Percentiles rank a stretch among this genome's conserved stretches.
Evolutionary conservation across 1,284 basidiomycete species (phyloP).

Genomic region (Cryptococcus sp.): DNA sequence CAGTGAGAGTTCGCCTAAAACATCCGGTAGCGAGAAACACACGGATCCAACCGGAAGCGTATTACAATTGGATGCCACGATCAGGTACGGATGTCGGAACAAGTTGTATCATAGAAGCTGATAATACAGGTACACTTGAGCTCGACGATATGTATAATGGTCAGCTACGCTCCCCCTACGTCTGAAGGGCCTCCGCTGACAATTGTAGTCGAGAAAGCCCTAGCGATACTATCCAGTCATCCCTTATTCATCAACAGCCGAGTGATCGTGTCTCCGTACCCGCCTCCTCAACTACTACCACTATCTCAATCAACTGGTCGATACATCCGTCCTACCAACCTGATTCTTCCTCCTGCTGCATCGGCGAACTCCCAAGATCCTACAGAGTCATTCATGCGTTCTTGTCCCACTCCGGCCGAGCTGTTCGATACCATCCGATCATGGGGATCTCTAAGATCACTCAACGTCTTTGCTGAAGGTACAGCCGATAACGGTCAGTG

Average conservation of each 20-base stretch:
- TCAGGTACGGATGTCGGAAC: slow-evolving; percentile 13
- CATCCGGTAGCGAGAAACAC: slow-evolving; percentile 13
- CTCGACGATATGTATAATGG: slow-evolving; percentile 17
- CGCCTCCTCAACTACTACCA: slow-evolving; percentile 56
- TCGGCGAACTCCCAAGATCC: slow-evolving; percentile 57
- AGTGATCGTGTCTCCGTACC: slow-evolving; percentile 62
- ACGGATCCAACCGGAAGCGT: slow-evolving; percentile 27
- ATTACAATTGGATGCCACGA: slow-evolving; percentile 40
- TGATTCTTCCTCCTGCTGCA: slow-evolving; percentile 20
- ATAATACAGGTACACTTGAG: slow-evolving; percentile 14
- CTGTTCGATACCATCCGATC: slow-evolving; percentile 65
- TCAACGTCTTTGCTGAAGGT: slow-evolving; percentile 20
- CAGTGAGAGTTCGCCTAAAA: slow-evolving; percentile 19
- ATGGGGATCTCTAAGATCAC: slow-evolving; percentile 44
- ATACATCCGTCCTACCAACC: slow-evolving; percentile 26
- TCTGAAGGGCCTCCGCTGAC: not conserved
- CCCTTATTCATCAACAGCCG: slow-evolving; percentile 59
- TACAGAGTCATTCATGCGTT: slow-evolving; percentile 69
- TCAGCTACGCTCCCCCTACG: slow-evolving; percentile 1
- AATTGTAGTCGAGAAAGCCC: slow-evolving; percentile 61
- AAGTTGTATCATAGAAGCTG: not conserved
- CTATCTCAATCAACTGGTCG: slow-evolving; percentile 44
- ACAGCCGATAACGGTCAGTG: not conserved
- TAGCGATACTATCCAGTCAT: slow-evolving; percentile 71
- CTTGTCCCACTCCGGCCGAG: slow-evolving; percentile 62